A percentile compares a stretch with the other conserved stretches of the same genome.
Evolutionary conservation across 495 filamentous ascomycete species (phyloP).

Genomic region (Penicillium cataractarum): DNA sequence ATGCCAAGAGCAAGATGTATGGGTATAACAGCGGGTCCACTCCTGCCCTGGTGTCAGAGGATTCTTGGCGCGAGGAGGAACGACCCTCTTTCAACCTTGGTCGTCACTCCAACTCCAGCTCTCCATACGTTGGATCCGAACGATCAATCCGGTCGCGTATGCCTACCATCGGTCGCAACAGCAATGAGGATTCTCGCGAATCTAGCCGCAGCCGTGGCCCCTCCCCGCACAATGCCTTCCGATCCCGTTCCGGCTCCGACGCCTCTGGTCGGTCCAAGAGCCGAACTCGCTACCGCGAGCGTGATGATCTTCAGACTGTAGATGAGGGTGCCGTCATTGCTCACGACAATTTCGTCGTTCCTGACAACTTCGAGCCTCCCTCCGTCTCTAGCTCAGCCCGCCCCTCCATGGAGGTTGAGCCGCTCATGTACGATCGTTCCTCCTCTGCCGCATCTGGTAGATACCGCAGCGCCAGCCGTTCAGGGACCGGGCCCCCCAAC

Average conservation of each 20-base stretch:
- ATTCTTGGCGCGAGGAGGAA: constrained; percentile 52
- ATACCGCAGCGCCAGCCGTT: constrained; percentile 53
- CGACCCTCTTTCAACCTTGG: constrained; percentile 38
- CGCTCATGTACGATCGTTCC: constrained; percentile 39
- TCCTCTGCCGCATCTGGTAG: constrained; percentile 48
- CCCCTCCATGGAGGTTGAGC: constrained; percentile 45
- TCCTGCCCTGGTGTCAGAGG: constrained; percentile 47
- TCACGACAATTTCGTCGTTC: constrained; percentile 30
- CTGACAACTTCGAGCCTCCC: constrained; percentile 34
- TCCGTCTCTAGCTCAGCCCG: constrained; percentile 43
- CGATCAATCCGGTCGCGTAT: constrained; percentile 39
- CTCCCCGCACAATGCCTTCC: constrained; percentile 38
- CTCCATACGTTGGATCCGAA: constrained; percentile 44
- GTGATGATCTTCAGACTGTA: constrained; percentile 49
- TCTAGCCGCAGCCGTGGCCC: constrained; percentile 44
- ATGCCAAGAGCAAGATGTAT: constrained; percentile 71
- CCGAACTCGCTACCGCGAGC: constrained; percentile 51
- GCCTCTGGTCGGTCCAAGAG: constrained; percentile 59
- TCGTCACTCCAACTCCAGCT: constrained; percentile 47
- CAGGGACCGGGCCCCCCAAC: constrained; percentile 32
- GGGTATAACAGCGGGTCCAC: constrained; percentile 64
- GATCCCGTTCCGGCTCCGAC: constrained; percentile 62
- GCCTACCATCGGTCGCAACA: constrained; percentile 37
- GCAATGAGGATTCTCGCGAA: constrained; percentile 46
- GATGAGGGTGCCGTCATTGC: constrained; percentile 38